Percentiles rank a stretch among this genome's conserved stretches.
Evolutionary conservation across 768 basidiomycete species (phyloP).

Genomic region (Pleurotus citrinopileatus): DNA sequence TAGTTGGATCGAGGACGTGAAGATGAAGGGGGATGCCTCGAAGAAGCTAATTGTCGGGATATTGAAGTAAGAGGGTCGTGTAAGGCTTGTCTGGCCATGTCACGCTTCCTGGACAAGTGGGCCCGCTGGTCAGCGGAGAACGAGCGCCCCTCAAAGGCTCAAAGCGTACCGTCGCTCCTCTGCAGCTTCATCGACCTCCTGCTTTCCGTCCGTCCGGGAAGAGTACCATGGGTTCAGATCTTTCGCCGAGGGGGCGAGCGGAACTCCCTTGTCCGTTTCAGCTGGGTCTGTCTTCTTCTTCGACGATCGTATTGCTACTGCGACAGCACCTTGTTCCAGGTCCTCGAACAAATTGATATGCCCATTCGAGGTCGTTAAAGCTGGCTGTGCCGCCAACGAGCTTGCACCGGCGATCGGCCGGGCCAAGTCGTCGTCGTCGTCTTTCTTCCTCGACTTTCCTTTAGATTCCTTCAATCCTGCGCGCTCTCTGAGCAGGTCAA

Average conservation of each 20-base stretch:
- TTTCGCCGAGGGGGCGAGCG: slow-evolving; percentile 70
- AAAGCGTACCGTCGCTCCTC: slow-evolving; percentile 46
- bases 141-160: too few species aligned
- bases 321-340: slow-evolving; percentile 57
- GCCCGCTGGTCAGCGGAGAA: slow-evolving; percentile 1
- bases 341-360: slow-evolving; percentile 88
- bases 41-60: slow-evolving; percentile 55
- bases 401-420: not conserved
- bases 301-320: slow-evolving; percentile 40
- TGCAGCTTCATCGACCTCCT: slow-evolving; percentile 21
- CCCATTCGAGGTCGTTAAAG: slow-evolving; percentile 48
- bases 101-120: slow-evolving; percentile 45
- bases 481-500: slow-evolving; percentile 59
- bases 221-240: slow-evolving; percentile 85
- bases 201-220: slow-evolving; percentile 21
- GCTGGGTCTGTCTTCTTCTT: slow-evolving; percentile 44
- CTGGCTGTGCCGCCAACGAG: slow-evolving; percentile 25
- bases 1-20: slow-evolving; percentile 15
- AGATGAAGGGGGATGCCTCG: slow-evolving; percentile 23
- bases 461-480: slow-evolving; percentile 40
- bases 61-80: slow-evolving; percentile 69
- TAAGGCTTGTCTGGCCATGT: slow-evolving; percentile 56
- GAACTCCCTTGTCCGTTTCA: slow-evolving; percentile 68
- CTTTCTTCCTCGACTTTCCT: slow-evolving; percentile 33
- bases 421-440: slow-evolving; percentile 31